Base-by-base conservation (phyloP, 805 yeast species). In the Kodamaea jinghongensis region DNA sequence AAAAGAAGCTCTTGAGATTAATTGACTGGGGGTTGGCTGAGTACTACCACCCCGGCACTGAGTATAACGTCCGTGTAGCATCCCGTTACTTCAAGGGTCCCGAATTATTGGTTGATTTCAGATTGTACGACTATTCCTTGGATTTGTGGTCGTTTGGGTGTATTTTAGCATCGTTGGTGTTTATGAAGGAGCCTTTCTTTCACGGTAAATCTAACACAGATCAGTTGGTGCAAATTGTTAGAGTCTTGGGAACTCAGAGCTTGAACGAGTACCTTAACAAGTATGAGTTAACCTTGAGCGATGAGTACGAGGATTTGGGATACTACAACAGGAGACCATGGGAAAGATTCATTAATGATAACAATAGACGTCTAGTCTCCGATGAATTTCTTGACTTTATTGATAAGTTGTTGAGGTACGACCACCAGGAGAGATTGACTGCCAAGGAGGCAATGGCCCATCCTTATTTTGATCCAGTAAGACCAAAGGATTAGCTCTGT, bases 21-120 rank as follows among this genome's bases (percentile, higher is more conserved):
- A 89, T 89, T 48, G 96, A 89, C 66, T 89, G 96, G 96, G 96
- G 96, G 11, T 67, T 89, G 45, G 96, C 96, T 6, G 96, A 89
- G 60, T 89, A 86, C 56, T 89, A 89, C 62, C 96, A 89, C 57
- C 83, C 85, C 2, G 93, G 91, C 4, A 85, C 84, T 36, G 95
- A 87, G 50, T 89, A 86, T 65, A 89, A 89, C 55, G 96, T 87
- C 15, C 75, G 96, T 45, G 96, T 89, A 26, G 96, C 96, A 0
- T 84, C 95, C 4, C 76, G 96, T 44, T 88, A 86, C 63, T 88
- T 83, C 65, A 89, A 89, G 66, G 96, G 95, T 7, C 96, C 96
- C 1, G 96, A 89, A 64, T 70, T 89, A 49, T 71, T 89, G 42
- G 87, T 89, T 7, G 89, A 89, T 56, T 75, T 79, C 52, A 83